Conservation (phyloP, 306 rosid species). For the Pyrus pyrifolia region DNA sequence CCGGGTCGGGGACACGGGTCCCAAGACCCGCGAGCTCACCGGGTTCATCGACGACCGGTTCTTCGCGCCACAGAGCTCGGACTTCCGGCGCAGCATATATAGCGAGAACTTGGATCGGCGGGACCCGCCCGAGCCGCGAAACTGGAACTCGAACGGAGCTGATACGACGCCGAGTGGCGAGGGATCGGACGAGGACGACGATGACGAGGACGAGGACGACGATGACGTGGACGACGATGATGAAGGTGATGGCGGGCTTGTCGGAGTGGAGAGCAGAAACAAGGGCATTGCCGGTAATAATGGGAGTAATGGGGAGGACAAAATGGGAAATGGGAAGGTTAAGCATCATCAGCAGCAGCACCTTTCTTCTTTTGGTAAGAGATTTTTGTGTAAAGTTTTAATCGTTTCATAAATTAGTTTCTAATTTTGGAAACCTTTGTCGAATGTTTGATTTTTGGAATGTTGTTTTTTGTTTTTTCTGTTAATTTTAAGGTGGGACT, state of each 20-base stretch:
- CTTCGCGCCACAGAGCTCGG: slow-evolving; percentile 41
- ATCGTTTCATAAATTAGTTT: background rate
- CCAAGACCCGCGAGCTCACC: slow-evolving; percentile 63
- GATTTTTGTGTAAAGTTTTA: background rate
- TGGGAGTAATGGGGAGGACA: slow-evolving; percentile 24
- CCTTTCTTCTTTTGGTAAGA: slow-evolving; percentile 63
- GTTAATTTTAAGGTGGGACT: slow-evolving; percentile 20
- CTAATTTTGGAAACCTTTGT: background rate
- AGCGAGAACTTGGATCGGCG: slow-evolving; percentile 37
- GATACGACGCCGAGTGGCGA: slow-evolving; percentile 51
- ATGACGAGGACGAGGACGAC: slow-evolving; percentile 47
- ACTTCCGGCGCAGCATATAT: slow-evolving; percentile 56
- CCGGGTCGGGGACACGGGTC: slow-evolving; percentile 49
- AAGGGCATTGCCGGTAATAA: slow-evolving; percentile 35
- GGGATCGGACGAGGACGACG: slow-evolving; percentile 63
- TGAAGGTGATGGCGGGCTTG: slow-evolving; percentile 43
- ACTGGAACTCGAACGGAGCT: slow-evolving; percentile 58
- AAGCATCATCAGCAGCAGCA: slow-evolving; percentile 29
- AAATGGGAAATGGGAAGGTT: slow-evolving; percentile 58
- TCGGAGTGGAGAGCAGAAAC: slow-evolving; percentile 31
- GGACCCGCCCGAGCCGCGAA: slow-evolving; percentile 34
- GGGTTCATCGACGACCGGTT: slow-evolving; percentile 65
- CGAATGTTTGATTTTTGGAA: slow-evolving; percentile 4
- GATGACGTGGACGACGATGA: slow-evolving; percentile 54
- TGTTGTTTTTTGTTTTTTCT: background rate